Evolutionary conservation across 2,329 filamentous ascomycete species (phyloP), one percentile per base, ranked within the genome.

Genomic region (Allantophomopsis lycopodina): DNA sequence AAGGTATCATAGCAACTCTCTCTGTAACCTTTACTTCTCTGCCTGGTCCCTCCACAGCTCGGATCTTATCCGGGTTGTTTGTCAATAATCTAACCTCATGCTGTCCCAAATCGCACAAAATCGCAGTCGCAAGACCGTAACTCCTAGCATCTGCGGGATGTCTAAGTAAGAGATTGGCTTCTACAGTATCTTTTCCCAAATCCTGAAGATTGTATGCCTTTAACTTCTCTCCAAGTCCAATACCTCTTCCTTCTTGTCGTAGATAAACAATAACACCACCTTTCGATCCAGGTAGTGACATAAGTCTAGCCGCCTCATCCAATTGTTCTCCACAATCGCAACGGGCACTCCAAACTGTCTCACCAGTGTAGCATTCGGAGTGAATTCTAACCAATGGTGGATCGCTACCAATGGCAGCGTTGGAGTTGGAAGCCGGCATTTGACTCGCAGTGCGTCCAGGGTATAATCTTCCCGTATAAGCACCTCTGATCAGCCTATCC

Each of bases 151-250:
- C 91, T 1, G 91, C 91, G 0, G 91, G 91, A 59, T 98, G 91
- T 35, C 91, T 70, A 33, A 98, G 66, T 17, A 96, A 60, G 35
- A 98, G 63, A 53, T 98, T 98, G 2, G 91, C 91, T 62, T 98
- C 87, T 30, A 96, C 93, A 0, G 91, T 98, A 60, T 98, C 91
- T n/a, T 83, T 88, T 0, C 91, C 91, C 18, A 98, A 66, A 61
- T 98, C 91, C 58, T 98, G 91, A 34, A 98, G 67, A 55, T 98
- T 98, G 61, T 98, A 98, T 4, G 91, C 91, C 62, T 98, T 96
- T 32, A 98, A 70, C 61, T 98, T 98, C 63, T 94, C 88, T 2
- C 85, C 82, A 0, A 98, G 70, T 0, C 91, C 91, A 47, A 98
- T 98, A 2, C 91, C 91, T 17, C 91, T 83, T 0, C 91, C 91